Evolutionary conservation across 805 yeast genomes (phyloP).

Genomic region (Candida maris): DNA sequence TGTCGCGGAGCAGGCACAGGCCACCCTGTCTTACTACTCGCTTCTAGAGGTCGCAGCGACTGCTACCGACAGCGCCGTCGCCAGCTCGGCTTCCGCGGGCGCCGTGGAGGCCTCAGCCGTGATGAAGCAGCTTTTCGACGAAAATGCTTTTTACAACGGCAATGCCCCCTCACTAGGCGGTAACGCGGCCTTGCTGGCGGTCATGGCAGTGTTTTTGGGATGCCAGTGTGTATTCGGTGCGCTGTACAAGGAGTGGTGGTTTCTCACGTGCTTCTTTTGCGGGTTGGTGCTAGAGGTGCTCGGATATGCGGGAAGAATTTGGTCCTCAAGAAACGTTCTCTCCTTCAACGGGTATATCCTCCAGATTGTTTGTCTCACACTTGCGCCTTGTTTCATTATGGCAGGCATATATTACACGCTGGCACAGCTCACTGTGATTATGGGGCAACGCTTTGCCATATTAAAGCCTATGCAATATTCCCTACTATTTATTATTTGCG

Average conservation of each 20-base stretch:
- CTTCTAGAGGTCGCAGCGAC: conserved; percentile 23
- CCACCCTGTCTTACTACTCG: conserved; percentile 28
- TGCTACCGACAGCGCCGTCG: conserved; percentile 17
- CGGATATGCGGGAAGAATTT: conserved; percentile 63
- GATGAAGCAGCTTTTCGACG: conserved; percentile 15
- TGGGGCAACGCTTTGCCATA: conserved; percentile 52
- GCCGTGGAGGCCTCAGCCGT: conserved; percentile 24
- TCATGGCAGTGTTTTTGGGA: conserved; percentile 48
- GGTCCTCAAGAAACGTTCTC: conserved; percentile 38
- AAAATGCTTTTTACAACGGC: conserved; percentile 33
- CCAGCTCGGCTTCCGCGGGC: conserved; percentile 11
- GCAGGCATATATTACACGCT: conserved; percentile 74
- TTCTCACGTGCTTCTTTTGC: conserved; percentile 51
- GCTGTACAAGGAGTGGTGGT: conserved; percentile 60
- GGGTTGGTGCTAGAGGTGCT: conserved; percentile 61
- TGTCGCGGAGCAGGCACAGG: conserved; percentile 19
- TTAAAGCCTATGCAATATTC: conserved; percentile 59
- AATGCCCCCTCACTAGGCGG: conserved; percentile 52
- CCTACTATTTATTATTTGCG: conserved; percentile 61
- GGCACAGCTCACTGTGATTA: conserved; percentile 62
- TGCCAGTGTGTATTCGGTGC: conserved; percentile 43
- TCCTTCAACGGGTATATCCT: conserved; percentile 45
- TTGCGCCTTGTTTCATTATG: conserved; percentile 82
- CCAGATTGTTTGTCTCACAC: conserved; percentile 65
- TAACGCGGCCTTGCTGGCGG: conserved; percentile 53